phyloP scores from a whole-genome alignment of 768 basidiomycete genomes.

The Dioszegia hungarica region DNA sequence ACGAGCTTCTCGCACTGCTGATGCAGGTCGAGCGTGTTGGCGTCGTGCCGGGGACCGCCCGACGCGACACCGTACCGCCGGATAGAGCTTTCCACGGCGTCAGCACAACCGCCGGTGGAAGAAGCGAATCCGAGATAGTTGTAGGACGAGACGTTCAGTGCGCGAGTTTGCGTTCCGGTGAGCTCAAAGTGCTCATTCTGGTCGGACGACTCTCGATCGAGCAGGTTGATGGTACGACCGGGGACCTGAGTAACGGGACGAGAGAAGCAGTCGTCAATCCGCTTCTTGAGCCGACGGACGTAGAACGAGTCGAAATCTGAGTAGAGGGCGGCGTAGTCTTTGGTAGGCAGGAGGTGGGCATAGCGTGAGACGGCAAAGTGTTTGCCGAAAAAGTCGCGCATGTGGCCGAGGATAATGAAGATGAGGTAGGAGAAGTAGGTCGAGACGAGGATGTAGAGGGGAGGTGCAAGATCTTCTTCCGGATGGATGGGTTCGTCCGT shows the following conservation, averaged over 20 bases:
- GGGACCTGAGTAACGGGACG: conserved; percentile 91
- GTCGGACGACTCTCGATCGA: conserved; percentile 78
- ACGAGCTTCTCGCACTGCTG: conserved; percentile 74
- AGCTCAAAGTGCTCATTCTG: conserved; percentile 69
- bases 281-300: conserved; percentile 86
- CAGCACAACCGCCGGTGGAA: conserved; percentile 84
- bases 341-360: conserved; percentile 71
- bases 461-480: conserved; percentile 68
- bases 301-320: conserved; percentile 99
- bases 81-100: conserved; percentile 81
- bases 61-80: conserved; percentile 73
- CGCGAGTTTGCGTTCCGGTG: conserved; percentile 73
- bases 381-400: conserved; percentile 94
- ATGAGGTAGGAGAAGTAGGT: conserved; percentile 92
- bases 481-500: conserved; percentile 42
- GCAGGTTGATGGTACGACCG: conserved; percentile 79
- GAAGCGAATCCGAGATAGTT: conserved; percentile 99
- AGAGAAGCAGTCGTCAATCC: conserved; percentile 92
- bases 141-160: conserved; percentile 95
- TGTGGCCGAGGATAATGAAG: conserved; percentile 83
- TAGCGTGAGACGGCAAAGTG: conserved; percentile 65
- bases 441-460: conserved; percentile 83
- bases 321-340: conserved; percentile 95
- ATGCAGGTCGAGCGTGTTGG: conserved; percentile 83
- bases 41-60: conserved; percentile 72